These are phyloP conservation scores for Trichothecium roseum DNA, from an alignment of 2,329 filamentous ascomycete species.

Conservation along the genomic window DNA sequence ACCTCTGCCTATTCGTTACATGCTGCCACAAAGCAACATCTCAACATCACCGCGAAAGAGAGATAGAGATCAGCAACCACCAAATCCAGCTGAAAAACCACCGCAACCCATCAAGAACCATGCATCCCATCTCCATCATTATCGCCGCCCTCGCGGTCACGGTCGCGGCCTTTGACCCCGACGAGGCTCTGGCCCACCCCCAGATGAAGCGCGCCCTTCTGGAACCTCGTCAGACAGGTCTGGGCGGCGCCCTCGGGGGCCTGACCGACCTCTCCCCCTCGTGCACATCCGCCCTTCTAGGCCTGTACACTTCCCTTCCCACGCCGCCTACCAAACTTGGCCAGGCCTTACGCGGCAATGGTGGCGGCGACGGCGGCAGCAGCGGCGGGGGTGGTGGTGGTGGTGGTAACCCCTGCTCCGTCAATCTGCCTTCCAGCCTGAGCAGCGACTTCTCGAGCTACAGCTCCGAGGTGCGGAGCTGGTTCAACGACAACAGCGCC, in stretches of 20 bases:
- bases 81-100: too few species aligned
- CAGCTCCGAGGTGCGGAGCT: constrained; percentile 16
- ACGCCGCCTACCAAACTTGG: constrained; percentile 19
- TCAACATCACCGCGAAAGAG: background rate
- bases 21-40: background rate
- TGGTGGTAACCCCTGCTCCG: constrained; percentile 23
- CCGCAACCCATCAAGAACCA: too few species aligned
- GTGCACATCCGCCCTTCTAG: constrained; percentile 14
- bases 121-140: background rate
- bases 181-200: constrained; percentile 3
- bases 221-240: constrained; percentile 5
- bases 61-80: background rate
- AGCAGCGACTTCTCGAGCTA: constrained; percentile 20
- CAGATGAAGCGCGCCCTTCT: constrained; percentile 4
- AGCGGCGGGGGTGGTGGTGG: too few species aligned
- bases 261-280: constrained; percentile 19
- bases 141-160: constrained; percentile 12
- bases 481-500: constrained; percentile 17
- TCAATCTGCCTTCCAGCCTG: constrained; percentile 19
- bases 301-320: constrained; percentile 15
- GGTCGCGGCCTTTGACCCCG: constrained; percentile 8
- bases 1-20: too few species aligned
- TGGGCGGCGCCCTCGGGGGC: constrained; percentile 19
- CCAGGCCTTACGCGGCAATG: constrained; percentile 11
- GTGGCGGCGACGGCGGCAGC: too few species aligned